Percentiles rank a stretch among this genome's conserved stretches.
phyloP scores from a whole-genome alignment of 2,329 filamentous ascomycete species.

The Cladorrhinum sp. region DNA sequence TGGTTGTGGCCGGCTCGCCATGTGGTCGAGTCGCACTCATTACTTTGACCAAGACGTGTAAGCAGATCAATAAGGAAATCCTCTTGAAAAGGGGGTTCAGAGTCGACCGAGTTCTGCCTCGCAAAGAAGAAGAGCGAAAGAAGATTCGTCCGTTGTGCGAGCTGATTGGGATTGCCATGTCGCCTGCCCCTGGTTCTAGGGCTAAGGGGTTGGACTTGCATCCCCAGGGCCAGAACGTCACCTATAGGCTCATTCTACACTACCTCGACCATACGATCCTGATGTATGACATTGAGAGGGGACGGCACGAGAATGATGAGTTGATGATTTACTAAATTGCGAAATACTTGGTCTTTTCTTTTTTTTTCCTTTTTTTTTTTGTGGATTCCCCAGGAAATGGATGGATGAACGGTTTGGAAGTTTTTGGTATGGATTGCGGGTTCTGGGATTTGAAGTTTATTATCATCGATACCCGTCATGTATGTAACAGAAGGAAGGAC shows the following conservation, averaged over 20 bases:
- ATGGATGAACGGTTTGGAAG: no score
- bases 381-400: no score
- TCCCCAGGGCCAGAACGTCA: slow-evolving; percentile 18
- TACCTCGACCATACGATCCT: slow-evolving; percentile 68
- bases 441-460: no score
- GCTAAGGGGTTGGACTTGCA: slow-evolving; percentile 28
- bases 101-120: slow-evolving; percentile 52
- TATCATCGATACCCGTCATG: no score
- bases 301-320: slow-evolving; percentile 16
- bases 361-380: neutral
- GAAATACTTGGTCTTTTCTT: neutral
- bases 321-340: slow-evolving; percentile 27
- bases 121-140: slow-evolving; percentile 43
- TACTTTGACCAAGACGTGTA: slow-evolving; percentile 50
- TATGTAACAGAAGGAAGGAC: no score
- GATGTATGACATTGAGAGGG: slow-evolving; percentile 59
- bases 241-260: slow-evolving; percentile 67
- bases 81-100: slow-evolving; percentile 45
- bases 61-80: slow-evolving; percentile 23
- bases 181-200: slow-evolving; percentile 54
- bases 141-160: slow-evolving; percentile 46
- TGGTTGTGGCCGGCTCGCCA: slow-evolving; percentile 66
- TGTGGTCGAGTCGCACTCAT: slow-evolving; percentile 63
- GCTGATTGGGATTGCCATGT: slow-evolving; percentile 66
- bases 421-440: no score